phyloP scores from a whole-genome alignment of 805 yeast genomes.

The Wickerhamomyces hampshirensis region DNA sequence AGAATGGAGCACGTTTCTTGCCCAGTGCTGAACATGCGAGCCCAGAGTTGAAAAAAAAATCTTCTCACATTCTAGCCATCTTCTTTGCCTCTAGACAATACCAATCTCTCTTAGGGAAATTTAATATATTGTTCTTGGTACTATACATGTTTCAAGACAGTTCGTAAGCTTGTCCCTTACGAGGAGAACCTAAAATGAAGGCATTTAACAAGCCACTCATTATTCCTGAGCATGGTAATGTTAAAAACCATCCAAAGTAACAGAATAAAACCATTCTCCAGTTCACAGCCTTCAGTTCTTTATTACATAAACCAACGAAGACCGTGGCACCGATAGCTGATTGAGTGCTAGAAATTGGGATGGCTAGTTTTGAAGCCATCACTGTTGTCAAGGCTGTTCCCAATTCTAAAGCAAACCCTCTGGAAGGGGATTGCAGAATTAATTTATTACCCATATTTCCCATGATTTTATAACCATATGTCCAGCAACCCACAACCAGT shows the following conservation, averaged over 20 bases:
- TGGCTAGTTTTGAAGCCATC: constrained; percentile 66
- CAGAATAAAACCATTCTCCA: constrained; percentile 76
- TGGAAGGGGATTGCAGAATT: constrained; percentile 70
- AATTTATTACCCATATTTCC: constrained; percentile 66
- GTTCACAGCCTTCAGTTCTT: constrained; percentile 57
- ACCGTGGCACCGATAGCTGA: constrained; percentile 77
- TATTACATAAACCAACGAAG: constrained; percentile 69
- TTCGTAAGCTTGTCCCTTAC: no score
- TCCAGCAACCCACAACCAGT: constrained; percentile 65
- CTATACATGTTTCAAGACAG: no score
- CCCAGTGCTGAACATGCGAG: no score
- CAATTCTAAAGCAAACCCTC: constrained; percentile 73
- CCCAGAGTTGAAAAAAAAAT: no score
- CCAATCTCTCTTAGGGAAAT: no score
- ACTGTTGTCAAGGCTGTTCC: constrained; percentile 76
- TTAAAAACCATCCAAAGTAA: constrained; percentile 66
- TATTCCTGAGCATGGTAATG: constrained; percentile 70
- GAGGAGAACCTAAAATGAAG: constrained; percentile 62
- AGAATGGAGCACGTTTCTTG: no score
- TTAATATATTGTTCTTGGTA: no score
- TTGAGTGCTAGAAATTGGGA: constrained; percentile 77
- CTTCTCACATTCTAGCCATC: no score
- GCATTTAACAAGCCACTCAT: constrained; percentile 64
- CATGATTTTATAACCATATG: constrained; percentile 68
- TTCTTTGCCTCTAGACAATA: no score